Base-by-base conservation (phyloP, 163 green algal genomes). In the Chloromonas sp. region DNA sequence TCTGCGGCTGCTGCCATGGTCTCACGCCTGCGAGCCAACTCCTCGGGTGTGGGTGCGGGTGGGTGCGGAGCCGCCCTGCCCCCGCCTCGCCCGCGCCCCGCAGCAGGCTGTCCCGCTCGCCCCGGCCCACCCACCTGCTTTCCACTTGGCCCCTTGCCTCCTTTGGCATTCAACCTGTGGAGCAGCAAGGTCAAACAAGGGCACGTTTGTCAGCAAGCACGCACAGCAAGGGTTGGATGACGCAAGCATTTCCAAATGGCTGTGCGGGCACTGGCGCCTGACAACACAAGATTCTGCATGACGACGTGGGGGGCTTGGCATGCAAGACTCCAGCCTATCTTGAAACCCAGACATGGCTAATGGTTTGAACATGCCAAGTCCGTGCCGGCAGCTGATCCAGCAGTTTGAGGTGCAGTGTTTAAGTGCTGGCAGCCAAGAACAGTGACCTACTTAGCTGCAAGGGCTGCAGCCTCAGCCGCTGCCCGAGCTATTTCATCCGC, bases 1-100 rank as follows among this genome's bases (percentile, higher is more conserved):
- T 98, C 94, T 14, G 94, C 94, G 2, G 94, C 94, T 15, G 93
- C 92, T 1, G 94, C 94, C 90, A 95, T 88, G 81, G 91, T 87
- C 79, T 95, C 94, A 2, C 94, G 82, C 70, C 88, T 85, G 58
- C 87, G 83, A 0, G 87, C 88, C 1, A 86, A 13, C 36, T 94
- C 89, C 81, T 92, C 91, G 0, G 87, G 79, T 8, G 79, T 89
- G 0, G 81, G 0, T 85, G 83, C 59, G 11, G 76, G 66, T 60
- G 86, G 62, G 83, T 83, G 84, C 87, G 70, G 3, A 60, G n/a
- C 13, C 82, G 74, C 79, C 59, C 71, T 58, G 84, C 60, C 60
- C 15, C 3, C 70, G 14, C 59, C 2, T 57, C 59, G 81, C 13
- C 81, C 36, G 3, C 15, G n/a, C 76, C 84, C 58, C 81, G 57